Evolutionary conservation across 371 early-diverging fungal genomes (phyloP).

Genomic region (Coemansia sp.): DNA sequence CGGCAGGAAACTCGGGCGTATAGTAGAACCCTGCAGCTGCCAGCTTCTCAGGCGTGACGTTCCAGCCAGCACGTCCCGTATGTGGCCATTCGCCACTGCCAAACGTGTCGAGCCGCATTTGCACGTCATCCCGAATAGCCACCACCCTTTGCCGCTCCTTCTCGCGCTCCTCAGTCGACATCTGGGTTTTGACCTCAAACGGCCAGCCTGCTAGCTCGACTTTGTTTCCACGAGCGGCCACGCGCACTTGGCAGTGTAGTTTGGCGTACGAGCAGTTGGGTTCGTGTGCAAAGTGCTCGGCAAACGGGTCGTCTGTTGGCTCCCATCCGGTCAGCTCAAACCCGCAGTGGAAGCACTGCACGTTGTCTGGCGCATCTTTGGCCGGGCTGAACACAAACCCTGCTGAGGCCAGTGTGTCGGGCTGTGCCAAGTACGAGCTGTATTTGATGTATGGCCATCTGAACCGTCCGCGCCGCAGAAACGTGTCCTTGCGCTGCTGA

Average conservation of each 20-base stretch:
- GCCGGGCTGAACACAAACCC: conserved; percentile 53
- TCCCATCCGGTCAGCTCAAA: conserved; percentile 56
- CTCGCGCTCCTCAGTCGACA: conserved; percentile 5
- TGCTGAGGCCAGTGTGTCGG: conserved; percentile 53
- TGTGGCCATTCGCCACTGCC: conserved; percentile 50
- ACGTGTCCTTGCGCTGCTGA: conserved; percentile 46
- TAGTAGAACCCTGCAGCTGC: conserved; percentile 56
- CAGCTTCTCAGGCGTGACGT: conserved; percentile 49
- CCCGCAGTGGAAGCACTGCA: conserved; percentile 53
- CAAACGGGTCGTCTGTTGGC: conserved; percentile 52
- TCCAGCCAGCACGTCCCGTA: conserved; percentile 35
- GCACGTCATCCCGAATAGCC: conserved; percentile 19
- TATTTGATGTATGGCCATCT: conserved; percentile 49
- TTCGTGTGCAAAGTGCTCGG: conserved; percentile 51
- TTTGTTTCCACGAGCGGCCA: conserved; percentile 19
- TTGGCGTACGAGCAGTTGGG: conserved; percentile 50
- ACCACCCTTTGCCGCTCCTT: conserved; percentile 15
- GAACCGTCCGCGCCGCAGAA: conserved; percentile 46
- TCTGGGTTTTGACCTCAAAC: conserved; percentile 2
- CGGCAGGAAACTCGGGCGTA: conserved; percentile 46
- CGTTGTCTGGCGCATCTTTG: conserved; percentile 52
- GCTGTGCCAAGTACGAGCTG: conserved; percentile 46
- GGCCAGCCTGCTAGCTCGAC: conserved; percentile 41
- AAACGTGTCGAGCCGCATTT: conserved; percentile 48
- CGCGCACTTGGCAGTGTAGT: conserved; percentile 47